Conservation (phyloP, 179 eudicot genomes). For the Actinidia polygama region DNA sequence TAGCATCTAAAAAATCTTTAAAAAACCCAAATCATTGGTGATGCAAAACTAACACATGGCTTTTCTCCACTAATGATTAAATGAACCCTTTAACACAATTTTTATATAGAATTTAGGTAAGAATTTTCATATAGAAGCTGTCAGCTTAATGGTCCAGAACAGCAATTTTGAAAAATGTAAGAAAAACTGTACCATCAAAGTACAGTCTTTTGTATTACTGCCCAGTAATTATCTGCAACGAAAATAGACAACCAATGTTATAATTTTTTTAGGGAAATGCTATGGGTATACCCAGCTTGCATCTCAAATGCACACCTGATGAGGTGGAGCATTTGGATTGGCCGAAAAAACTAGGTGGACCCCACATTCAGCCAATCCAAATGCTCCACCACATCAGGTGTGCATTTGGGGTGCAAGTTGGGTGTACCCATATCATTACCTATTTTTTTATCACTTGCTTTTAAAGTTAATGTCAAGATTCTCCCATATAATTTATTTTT, state of each 20-base stretch:
- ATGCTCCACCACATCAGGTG: too few relatives aligned
- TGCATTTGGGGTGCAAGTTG: too few relatives aligned
- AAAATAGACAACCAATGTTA: not conserved
- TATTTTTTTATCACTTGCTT: too few relatives aligned
- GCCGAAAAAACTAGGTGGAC: not conserved
- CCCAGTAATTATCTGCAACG: slow-evolving; percentile 1
- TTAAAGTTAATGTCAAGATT: too few relatives aligned
- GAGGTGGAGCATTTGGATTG: not conserved
- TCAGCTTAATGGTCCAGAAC: not conserved
- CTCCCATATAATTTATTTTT: too few relatives aligned
- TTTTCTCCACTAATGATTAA: not conserved
- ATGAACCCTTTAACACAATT: not conserved
- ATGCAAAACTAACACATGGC: too few relatives aligned
- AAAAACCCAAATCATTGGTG: too few relatives aligned
- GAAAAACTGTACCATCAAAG: not conserved
- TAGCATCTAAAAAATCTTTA: too few relatives aligned
- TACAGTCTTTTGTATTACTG: not conserved
- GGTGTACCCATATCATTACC: too few relatives aligned
- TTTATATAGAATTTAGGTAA: not conserved
- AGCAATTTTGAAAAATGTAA: not conserved
- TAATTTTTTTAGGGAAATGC: not conserved
- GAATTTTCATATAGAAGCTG: too few relatives aligned
- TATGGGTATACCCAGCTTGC: not conserved
- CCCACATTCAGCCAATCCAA: not conserved
- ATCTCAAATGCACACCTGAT: too few relatives aligned